These are phyloP conservation scores for Colletotrichum caudatum DNA, from an alignment of 2,329 filamentous ascomycete genomes.

Conservation along the genomic window DNA sequence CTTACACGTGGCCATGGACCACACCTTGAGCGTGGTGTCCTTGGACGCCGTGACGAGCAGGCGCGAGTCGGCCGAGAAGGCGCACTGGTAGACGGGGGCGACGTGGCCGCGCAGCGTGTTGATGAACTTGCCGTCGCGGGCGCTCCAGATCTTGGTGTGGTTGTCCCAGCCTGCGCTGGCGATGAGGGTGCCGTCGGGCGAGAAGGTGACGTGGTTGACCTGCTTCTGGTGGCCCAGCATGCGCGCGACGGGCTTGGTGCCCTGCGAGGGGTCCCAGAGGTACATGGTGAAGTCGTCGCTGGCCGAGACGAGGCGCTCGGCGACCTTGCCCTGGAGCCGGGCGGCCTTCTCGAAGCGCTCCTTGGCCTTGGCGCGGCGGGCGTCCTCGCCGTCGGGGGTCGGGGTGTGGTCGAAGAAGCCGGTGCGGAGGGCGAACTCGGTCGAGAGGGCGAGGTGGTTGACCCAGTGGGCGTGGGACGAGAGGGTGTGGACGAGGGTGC, in stretches of 20 bases:
- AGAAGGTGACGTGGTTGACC: slow-evolving; percentile 96
- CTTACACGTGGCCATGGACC: slow-evolving; percentile 90
- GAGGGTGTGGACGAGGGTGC: slow-evolving; percentile 83
- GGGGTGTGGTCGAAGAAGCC: slow-evolving; percentile 86
- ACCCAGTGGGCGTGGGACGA: slow-evolving; percentile 92
- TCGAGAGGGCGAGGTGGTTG: slow-evolving; percentile 93
- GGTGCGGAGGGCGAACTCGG: slow-evolving; percentile 89
- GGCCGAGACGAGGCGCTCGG: slow-evolving; percentile 88
- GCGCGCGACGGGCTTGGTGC: slow-evolving; percentile 86
- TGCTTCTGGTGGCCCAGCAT: slow-evolving; percentile 96
- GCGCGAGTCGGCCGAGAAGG: slow-evolving; percentile 93
- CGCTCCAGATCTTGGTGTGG: slow-evolving; percentile 90
- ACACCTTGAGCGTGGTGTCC: slow-evolving; percentile 94
- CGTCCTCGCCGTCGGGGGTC: slow-evolving; percentile 76
- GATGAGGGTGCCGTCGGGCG: slow-evolving; percentile 87
- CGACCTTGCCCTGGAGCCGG: slow-evolving; percentile 78
- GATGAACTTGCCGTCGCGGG: slow-evolving; percentile 79
- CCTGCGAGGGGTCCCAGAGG: slow-evolving; percentile 85
- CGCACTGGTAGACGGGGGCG: slow-evolving; percentile 90
- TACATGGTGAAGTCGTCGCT: slow-evolving; percentile 98
- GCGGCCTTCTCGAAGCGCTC: slow-evolving; percentile 89
- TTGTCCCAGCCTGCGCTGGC: slow-evolving; percentile 95
- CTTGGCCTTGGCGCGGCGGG: slow-evolving; percentile 79
- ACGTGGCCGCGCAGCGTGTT: slow-evolving; percentile 89
- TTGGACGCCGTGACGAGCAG: slow-evolving; percentile 88